These are phyloP conservation scores for Fraxinus excelsior DNA, from an alignment of 257 asterid genomes.

Conservation along the genomic window DNA sequence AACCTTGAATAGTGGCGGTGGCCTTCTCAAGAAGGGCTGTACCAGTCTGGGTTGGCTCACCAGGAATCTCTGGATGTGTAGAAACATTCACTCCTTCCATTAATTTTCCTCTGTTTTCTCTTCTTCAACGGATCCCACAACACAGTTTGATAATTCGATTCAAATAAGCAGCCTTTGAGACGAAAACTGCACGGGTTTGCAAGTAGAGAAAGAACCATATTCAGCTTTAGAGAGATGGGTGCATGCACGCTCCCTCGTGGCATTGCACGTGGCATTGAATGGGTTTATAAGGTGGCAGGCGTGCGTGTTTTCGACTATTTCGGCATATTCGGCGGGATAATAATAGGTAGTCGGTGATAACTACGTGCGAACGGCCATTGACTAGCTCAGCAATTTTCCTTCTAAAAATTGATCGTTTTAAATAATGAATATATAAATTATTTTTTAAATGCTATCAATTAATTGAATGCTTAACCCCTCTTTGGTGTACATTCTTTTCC, in stretches of 20 bases:
- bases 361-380: background rate
- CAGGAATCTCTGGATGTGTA: slow-evolving; percentile 64
- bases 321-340: background rate
- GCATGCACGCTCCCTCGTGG: slow-evolving; percentile 50
- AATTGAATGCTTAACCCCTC: too few species aligned
- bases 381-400: background rate
- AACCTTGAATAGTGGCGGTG: slow-evolving; percentile 76
- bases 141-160: background rate
- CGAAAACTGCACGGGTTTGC: too few species aligned
- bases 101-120: background rate
- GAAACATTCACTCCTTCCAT: slow-evolving; percentile 66
- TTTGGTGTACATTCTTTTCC: too few species aligned
- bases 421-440: too few species aligned
- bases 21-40: slow-evolving; percentile 75
- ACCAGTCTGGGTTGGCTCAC: slow-evolving; percentile 66
- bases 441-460: too few species aligned
- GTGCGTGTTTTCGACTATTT: background rate
- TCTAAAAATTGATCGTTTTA: too few species aligned
- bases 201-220: background rate
- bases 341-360: background rate
- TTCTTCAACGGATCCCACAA: too few species aligned
- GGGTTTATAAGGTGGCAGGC: slow-evolving; percentile 19
- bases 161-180: too few species aligned
- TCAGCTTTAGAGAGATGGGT: background rate
- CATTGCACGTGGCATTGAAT: slow-evolving; percentile 30